These are phyloP conservation scores for Leptosphaerulina australis DNA, from an alignment of 2,329 filamentous ascomycete species.

Conservation along the genomic window DNA sequence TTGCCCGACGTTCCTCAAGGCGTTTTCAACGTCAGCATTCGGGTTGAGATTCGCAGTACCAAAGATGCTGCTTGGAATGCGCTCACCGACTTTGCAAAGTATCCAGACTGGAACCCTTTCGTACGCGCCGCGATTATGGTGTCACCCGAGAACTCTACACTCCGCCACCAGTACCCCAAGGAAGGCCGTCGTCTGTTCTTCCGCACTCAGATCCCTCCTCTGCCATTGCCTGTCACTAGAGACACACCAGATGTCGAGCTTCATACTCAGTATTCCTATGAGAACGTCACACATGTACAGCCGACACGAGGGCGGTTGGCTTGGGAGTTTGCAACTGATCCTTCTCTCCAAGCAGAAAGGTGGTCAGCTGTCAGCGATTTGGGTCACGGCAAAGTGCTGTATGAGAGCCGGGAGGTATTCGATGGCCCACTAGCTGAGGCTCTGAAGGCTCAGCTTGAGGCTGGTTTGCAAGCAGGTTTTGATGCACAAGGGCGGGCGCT, in stretches of 20 bases:
- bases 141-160: slow-evolving; percentile 25
- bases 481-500: slow-evolving; percentile 37
- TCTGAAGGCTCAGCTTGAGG: slow-evolving; percentile 22
- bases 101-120: slow-evolving; percentile 43
- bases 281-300: slow-evolving; percentile 41
- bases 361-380: slow-evolving; percentile 40
- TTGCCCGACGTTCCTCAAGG: slow-evolving; percentile 35
- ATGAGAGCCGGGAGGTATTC: slow-evolving; percentile 42
- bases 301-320: slow-evolving; percentile 32
- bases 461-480: slow-evolving; percentile 33
- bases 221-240: slow-evolving; percentile 36
- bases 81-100: slow-evolving; percentile 36
- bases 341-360: slow-evolving; percentile 25
- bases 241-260: slow-evolving; percentile 34
- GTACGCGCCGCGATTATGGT: slow-evolving; percentile 36
- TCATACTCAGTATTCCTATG: slow-evolving; percentile 32
- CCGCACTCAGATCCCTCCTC: slow-evolving; percentile 38
- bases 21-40: slow-evolving; percentile 37
- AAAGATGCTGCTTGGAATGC: slow-evolving; percentile 32
- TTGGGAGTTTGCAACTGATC: slow-evolving; percentile 29
- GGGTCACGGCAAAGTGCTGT: slow-evolving; percentile 33
- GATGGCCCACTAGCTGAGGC: slow-evolving; percentile 24
- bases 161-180: slow-evolving; percentile 33
- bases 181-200: slow-evolving; percentile 33
- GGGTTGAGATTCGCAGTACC: slow-evolving; percentile 34